Percentiles rank a stretch among this genome's conserved stretches.
phyloP scores from a whole-genome alignment of 163 green algal genomes.

The Volvox carteri region DNA sequence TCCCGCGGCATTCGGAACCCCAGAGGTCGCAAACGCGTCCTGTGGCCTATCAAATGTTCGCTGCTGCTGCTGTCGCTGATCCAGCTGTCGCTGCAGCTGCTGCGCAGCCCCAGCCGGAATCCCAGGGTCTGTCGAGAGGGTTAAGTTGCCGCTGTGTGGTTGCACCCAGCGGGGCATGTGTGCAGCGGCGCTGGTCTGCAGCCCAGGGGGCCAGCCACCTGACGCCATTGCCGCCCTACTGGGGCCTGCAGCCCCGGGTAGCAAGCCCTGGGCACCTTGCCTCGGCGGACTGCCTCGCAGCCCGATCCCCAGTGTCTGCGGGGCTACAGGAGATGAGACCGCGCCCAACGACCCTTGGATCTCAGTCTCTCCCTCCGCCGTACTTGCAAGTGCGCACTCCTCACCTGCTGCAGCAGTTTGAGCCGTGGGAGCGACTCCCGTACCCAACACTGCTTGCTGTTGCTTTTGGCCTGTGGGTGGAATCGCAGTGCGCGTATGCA shows the following conservation, averaged over 20 bases:
- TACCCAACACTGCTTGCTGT: not conserved
- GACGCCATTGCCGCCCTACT: not conserved
- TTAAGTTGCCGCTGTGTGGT: not conserved
- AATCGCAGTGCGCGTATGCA: not conserved
- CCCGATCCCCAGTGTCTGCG: not conserved
- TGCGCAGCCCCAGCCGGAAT: not conserved
- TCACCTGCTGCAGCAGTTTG: too few relatives aligned
- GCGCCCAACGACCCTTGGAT: not conserved
- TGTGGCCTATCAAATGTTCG: not conserved
- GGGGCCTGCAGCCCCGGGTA: too few relatives aligned
- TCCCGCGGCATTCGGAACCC: too few relatives aligned
- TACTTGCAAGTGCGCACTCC: too few relatives aligned
- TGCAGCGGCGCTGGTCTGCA: not conserved
- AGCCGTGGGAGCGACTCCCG: not conserved
- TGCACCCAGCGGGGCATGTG: conserved; percentile 26
- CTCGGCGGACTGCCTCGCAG: too few relatives aligned
- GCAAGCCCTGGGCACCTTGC: too few relatives aligned
- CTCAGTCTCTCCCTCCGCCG: too few relatives aligned
- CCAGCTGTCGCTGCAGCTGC: not conserved
- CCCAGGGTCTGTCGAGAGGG: too few relatives aligned
- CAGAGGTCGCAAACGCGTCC: not conserved
- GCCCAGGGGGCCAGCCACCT: not conserved
- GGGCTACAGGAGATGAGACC: not conserved
- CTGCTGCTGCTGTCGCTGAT: not conserved
- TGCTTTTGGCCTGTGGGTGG: not conserved